phyloP scores from a whole-genome alignment of 495 filamentous ascomycete species.

The Penicillium coffeae region DNA sequence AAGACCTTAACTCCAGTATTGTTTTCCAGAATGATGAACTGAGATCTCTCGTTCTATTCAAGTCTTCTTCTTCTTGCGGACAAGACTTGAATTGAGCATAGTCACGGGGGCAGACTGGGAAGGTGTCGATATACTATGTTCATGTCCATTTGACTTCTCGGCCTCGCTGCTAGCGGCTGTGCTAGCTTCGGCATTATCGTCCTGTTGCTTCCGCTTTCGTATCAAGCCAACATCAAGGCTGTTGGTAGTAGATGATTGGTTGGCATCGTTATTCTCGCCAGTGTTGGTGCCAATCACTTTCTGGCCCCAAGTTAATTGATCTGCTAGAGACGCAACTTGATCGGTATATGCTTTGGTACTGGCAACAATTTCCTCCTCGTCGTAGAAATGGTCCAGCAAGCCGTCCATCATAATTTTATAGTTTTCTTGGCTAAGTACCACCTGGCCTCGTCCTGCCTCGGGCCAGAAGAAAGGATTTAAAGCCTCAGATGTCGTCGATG shows the following conservation, averaged over 20 bases:
- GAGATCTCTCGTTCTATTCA: too few relatives aligned
- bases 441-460: conserved; percentile 59
- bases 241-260: conserved; percentile 32
- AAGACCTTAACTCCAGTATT: not conserved
- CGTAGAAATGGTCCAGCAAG: conserved; percentile 79
- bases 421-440: conserved; percentile 63
- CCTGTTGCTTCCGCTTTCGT: conserved; percentile 51
- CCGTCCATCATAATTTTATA: conserved; percentile 77
- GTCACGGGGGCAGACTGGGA: conserved; percentile 45
- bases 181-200: conserved; percentile 10
- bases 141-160: conserved; percentile 11
- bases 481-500: conserved; percentile 40
- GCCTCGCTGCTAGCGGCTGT: conserved; percentile 12
- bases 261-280: conserved; percentile 17
- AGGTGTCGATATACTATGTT: conserved; percentile 25
- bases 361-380: conserved; percentile 57
- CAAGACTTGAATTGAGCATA: conserved; percentile 52
- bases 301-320: conserved; percentile 53
- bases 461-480: conserved; percentile 67
- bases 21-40: too few relatives aligned
- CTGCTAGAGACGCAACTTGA: conserved; percentile 51
- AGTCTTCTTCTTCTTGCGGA: conserved; percentile 65
- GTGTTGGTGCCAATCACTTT: conserved; percentile 46
- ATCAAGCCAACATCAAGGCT: conserved; percentile 42
- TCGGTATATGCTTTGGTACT: conserved; percentile 74